A percentile compares a stretch with the other conserved stretches of the same genome.
phyloP scores from a whole-genome alignment of 768 basidiomycete genomes.

The Gymnopilus dilepis region DNA sequence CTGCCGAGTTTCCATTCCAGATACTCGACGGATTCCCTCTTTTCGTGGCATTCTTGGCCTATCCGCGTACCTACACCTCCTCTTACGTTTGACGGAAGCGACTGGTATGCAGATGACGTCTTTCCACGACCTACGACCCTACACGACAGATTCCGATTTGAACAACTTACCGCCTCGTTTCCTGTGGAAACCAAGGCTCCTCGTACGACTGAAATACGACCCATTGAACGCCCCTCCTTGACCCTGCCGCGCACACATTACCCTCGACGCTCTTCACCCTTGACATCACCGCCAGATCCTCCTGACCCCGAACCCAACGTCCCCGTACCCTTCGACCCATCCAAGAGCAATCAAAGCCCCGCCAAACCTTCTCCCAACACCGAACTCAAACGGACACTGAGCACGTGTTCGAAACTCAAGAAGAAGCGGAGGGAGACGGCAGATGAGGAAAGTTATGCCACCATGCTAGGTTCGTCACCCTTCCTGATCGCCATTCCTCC shows the following conservation, averaged over 20 bases:
- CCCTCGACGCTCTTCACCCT: neutral
- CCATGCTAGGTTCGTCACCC: neutral
- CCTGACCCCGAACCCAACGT: neutral
- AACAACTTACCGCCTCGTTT: neutral
- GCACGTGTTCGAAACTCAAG: neutral
- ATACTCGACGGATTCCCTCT: neutral
- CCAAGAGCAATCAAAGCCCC: neutral
- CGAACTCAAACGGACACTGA: neutral
- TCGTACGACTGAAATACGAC: neutral
- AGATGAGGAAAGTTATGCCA: neutral
- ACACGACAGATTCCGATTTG: constrained; percentile 2
- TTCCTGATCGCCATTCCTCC: neutral
- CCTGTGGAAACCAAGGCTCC: neutral
- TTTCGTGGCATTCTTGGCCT: neutral
- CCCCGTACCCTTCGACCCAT: neutral
- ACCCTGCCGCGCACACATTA: neutral
- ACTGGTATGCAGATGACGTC: neutral
- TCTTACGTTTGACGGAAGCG: neutral
- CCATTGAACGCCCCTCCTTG: neutral
- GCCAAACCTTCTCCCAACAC: neutral
- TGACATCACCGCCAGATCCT: neutral
- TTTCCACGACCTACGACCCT: neutral
- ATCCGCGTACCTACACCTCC: neutral
- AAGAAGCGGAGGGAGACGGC: neutral
- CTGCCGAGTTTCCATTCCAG: neutral